These are phyloP conservation scores for Tuber brumale DNA, from an alignment of 495 filamentous ascomycete species.

Conservation along the genomic window DNA sequence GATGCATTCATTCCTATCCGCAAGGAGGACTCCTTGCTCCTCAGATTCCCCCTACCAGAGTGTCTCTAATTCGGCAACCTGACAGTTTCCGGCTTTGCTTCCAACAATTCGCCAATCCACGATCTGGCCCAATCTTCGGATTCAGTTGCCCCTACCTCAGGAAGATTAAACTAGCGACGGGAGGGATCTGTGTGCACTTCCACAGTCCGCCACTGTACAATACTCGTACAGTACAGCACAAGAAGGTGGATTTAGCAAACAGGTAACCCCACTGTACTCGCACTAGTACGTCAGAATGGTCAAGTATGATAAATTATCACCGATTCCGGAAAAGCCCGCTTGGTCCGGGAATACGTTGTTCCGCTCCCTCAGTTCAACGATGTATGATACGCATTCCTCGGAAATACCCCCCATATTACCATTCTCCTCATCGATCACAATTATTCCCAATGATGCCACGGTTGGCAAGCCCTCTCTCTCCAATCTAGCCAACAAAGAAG, in stretches of 20 bases:
- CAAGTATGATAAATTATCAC: conserved; percentile 57
- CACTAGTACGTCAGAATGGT: conserved; percentile 57
- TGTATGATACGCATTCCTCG: conserved; percentile 29
- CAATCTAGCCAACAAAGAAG: conserved; percentile 40
- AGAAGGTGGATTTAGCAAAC: conserved; percentile 57
- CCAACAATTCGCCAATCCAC: conserved; percentile 59
- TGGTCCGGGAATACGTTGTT: conserved; percentile 62
- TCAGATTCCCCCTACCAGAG: background rate
- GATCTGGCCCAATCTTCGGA: conserved; percentile 45
- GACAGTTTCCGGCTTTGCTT: conserved; percentile 49
- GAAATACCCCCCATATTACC: background rate
- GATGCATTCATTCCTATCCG: conserved; percentile 61
- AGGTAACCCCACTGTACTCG: no score
- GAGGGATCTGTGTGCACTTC: conserved; percentile 58
- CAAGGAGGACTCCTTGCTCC: conserved; percentile 44
- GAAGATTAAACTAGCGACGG: conserved; percentile 63
- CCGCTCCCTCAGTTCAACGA: conserved; percentile 56
- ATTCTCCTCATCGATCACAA: conserved; percentile 22
- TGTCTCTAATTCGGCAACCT: conserved; percentile 6
- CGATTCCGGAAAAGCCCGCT: conserved; percentile 42
- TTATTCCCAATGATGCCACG: conserved; percentile 24
- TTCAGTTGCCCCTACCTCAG: conserved; percentile 55
- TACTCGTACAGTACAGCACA: no score
- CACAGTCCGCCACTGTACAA: conserved; percentile 62
- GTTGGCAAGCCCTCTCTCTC: background rate